These are phyloP conservation scores for Phytophthora gonapodyides DNA, from an alignment of 352 stramenopile genomes.

Conservation along the genomic window DNA sequence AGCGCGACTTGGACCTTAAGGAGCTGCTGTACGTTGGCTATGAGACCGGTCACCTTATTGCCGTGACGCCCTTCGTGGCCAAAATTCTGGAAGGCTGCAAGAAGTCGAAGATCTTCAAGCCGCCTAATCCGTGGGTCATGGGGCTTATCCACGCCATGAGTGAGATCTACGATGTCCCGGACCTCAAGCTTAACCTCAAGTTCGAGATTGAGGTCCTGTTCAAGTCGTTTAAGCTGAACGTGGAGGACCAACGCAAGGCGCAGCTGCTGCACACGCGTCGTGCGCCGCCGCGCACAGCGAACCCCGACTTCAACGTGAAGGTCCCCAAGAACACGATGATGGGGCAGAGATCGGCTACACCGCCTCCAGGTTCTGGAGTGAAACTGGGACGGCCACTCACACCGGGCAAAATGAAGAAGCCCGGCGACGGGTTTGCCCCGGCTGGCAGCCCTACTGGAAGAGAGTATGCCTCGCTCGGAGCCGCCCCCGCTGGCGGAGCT, in stretches of 20 bases:
- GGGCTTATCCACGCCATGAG: slow-evolving; percentile 97
- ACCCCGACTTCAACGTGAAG: slow-evolving; percentile 99
- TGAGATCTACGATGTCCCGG: slow-evolving; percentile 98
- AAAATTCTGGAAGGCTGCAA: slow-evolving; percentile 99
- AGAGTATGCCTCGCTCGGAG: slow-evolving; percentile 43
- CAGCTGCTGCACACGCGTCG: slow-evolving; percentile 91
- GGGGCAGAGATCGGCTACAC: slow-evolving; percentile 55
- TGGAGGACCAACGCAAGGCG: slow-evolving; percentile 96
- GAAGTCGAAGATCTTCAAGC: slow-evolving; percentile 97
- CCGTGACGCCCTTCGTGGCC: slow-evolving; percentile 97
- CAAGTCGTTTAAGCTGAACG: slow-evolving; percentile 98
- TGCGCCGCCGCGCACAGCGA: slow-evolving; percentile 93
- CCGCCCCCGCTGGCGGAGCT: slow-evolving; percentile 25
- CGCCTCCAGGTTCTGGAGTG: slow-evolving; percentile 49
- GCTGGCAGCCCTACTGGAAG: slow-evolving; percentile 57
- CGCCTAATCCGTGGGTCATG: slow-evolving; percentile 99
- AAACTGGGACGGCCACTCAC: slow-evolving; percentile 65
- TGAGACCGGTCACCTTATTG: slow-evolving; percentile 97
- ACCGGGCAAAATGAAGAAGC: slow-evolving; percentile 62
- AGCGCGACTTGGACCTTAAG: slow-evolving; percentile 98
- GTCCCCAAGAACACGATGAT: slow-evolving; percentile 57
- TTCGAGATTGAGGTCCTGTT: slow-evolving; percentile 99
- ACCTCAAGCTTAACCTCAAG: slow-evolving; percentile 99
- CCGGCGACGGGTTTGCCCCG: slow-evolving; percentile 54
- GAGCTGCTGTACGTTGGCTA: slow-evolving; percentile 97